phyloP scores from a whole-genome alignment of 2,329 filamentous ascomycete genomes.

The Chalaropsis ovoidea region DNA sequence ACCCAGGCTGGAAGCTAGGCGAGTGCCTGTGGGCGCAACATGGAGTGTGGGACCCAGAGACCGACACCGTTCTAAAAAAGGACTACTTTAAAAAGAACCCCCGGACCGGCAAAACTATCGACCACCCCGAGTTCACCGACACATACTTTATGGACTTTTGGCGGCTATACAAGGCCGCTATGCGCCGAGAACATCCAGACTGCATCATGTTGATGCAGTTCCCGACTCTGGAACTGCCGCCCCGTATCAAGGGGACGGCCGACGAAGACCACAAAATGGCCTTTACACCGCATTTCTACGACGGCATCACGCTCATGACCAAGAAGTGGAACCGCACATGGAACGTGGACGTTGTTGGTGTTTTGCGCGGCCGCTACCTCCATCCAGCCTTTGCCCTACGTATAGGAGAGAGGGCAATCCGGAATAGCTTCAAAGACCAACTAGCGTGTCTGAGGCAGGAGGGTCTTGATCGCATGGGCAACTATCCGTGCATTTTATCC shows the following conservation, averaged over 20 bases:
- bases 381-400: slow-evolving; percentile 87
- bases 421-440: slow-evolving; percentile 86
- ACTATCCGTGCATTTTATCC: slow-evolving; percentile 79
- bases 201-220: slow-evolving; percentile 86
- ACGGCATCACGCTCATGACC: slow-evolving; percentile 90
- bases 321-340: slow-evolving; percentile 98
- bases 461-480: slow-evolving; percentile 76
- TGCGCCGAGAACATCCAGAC: slow-evolving; percentile 65
- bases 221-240: slow-evolving; percentile 83
- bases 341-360: slow-evolving; percentile 92
- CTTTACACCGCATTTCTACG: slow-evolving; percentile 93
- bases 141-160: slow-evolving; percentile 84
- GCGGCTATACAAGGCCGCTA: slow-evolving; percentile 61
- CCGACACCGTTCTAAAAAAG: slow-evolving; percentile 66
- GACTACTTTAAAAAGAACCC: slow-evolving; percentile 82
- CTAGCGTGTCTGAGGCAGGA: slow-evolving; percentile 73
- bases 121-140: slow-evolving; percentile 82
- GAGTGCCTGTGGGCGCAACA: slow-evolving; percentile 96
- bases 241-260: slow-evolving; percentile 70
- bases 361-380: slow-evolving; percentile 78
- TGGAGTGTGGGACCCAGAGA: slow-evolving; percentile 79
- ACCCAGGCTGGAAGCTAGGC: slow-evolving; percentile 82
- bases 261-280: slow-evolving; percentile 87
- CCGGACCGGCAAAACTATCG: slow-evolving; percentile 58
- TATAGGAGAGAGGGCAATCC: slow-evolving; percentile 83